These are phyloP conservation scores for Hsuehochloa calcarea DNA, from an alignment of 176 grass and related monocot species.

Conservation along the genomic window DNA sequence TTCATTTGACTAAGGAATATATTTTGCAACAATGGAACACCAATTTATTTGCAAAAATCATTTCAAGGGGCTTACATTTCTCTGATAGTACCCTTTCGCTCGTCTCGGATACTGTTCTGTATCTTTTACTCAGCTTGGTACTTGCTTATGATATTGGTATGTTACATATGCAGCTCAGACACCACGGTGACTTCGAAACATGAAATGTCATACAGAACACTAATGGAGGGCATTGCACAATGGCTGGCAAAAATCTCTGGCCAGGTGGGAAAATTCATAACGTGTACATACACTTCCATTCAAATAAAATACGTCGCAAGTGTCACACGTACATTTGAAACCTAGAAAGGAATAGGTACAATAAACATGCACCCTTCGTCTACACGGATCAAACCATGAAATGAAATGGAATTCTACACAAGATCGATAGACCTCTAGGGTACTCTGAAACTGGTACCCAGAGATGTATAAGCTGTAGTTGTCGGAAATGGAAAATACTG, in stretches of 20 bases:
- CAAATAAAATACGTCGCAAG: conserved; percentile 31
- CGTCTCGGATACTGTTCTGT: background rate
- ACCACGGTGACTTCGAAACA: background rate
- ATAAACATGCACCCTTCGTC: conserved; percentile 25
- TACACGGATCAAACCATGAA: conserved; percentile 38
- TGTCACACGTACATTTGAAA: conserved; percentile 36
- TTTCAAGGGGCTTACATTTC: background rate
- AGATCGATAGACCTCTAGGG: conserved; percentile 9
- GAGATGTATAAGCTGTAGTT: conserved; percentile 14
- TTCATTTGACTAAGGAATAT: background rate
- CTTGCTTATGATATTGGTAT: background rate
- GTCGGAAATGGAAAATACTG: background rate
- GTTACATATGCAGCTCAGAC: background rate
- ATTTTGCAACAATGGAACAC: background rate
- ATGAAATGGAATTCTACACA: conserved; percentile 39
- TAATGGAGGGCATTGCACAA: background rate
- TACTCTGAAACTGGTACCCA: conserved; percentile 34
- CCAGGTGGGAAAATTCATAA: background rate
- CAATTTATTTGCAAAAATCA: background rate
- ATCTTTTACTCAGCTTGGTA: background rate
- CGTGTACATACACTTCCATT: conserved; percentile 30
- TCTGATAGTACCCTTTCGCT: background rate
- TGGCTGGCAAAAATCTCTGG: background rate
- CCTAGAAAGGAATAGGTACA: conserved; percentile 29
- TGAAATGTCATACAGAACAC: background rate